phyloP scores from a whole-genome alignment of 2,329 filamentous ascomycete species.

The Botrytis medusae region DNA sequence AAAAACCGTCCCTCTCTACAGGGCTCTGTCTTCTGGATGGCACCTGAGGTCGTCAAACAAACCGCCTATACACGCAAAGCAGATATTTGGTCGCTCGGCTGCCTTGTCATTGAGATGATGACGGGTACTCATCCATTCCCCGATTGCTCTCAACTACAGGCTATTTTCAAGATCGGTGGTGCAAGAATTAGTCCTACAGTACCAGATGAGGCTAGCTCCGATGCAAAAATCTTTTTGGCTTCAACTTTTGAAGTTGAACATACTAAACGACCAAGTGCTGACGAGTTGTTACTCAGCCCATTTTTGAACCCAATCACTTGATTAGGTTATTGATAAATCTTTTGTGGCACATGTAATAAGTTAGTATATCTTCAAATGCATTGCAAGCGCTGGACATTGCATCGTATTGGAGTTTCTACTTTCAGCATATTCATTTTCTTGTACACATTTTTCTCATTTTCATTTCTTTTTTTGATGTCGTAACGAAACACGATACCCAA shows the following conservation, averaged over 20 bases:
- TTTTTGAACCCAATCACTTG: conserved; percentile 75
- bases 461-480: conserved; percentile 22
- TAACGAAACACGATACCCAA: conserved; percentile 24
- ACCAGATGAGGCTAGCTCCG: conserved; percentile 80
- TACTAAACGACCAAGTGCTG: conserved; percentile 85
- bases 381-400: conserved; percentile 33
- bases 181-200: conserved; percentile 84
- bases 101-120: conserved; percentile 98
- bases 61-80: conserved; percentile 98
- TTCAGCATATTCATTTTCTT: conserved; percentile 22
- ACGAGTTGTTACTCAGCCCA: conserved; percentile 80
- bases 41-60: conserved; percentile 95
- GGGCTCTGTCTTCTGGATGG: conserved; percentile 99
- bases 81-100: conserved; percentile 97
- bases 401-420: conserved; percentile 27
- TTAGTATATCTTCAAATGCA: conserved; percentile 24
- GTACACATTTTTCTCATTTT: conserved; percentile 20
- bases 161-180: conserved; percentile 97
- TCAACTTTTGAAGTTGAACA: conserved; percentile 96
- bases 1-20: conserved; percentile 79
- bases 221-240: conserved; percentile 78
- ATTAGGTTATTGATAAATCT: conserved; percentile 10
- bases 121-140: conserved; percentile 95
- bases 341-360: conserved; percentile 15
- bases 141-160: conserved; percentile 93